phyloP scores from a whole-genome alignment of 805 yeast species.

The Ogataea glucozyma region DNA sequence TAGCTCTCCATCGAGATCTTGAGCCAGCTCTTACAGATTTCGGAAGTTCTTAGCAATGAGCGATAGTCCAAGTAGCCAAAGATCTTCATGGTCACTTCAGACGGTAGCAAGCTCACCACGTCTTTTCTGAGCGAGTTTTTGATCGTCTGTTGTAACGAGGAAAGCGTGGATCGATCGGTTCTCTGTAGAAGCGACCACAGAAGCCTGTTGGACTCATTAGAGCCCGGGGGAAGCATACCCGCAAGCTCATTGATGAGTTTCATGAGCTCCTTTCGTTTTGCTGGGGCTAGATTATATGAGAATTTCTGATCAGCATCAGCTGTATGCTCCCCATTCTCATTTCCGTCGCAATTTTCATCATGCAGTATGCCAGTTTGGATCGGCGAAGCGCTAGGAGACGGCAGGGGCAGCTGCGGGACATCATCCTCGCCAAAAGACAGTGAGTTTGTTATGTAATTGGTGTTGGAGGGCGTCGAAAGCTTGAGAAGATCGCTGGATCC shows the following conservation, averaged over 20 bases:
- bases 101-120: conserved; percentile 66
- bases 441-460: conserved; percentile 8
- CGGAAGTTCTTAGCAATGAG: conserved; percentile 59
- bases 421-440: conserved; percentile 27
- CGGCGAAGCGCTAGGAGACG: conserved; percentile 69
- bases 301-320: too few species aligned
- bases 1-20: conserved; percentile 58
- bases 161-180: conserved; percentile 60
- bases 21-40: conserved; percentile 73
- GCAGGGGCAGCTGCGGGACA: conserved; percentile 53
- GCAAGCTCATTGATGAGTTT: conserved; percentile 39
- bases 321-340: not conserved
- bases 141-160: conserved; percentile 55
- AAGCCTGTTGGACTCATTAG: conserved; percentile 50
- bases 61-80: conserved; percentile 62
- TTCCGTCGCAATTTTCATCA: conserved; percentile 15
- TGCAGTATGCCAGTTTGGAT: conserved; percentile 36
- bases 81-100: conserved; percentile 69
- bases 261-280: conserved; percentile 35
- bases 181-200: conserved; percentile 51
- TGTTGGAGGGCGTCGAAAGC: conserved; percentile 16
- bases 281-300: too few species aligned
- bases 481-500: conserved; percentile 17
- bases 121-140: conserved; percentile 68
- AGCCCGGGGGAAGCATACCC: conserved; percentile 44